Conservation (phyloP, 495 filamentous ascomycete genomes). For the Trichoderma asperelloides region DNA sequence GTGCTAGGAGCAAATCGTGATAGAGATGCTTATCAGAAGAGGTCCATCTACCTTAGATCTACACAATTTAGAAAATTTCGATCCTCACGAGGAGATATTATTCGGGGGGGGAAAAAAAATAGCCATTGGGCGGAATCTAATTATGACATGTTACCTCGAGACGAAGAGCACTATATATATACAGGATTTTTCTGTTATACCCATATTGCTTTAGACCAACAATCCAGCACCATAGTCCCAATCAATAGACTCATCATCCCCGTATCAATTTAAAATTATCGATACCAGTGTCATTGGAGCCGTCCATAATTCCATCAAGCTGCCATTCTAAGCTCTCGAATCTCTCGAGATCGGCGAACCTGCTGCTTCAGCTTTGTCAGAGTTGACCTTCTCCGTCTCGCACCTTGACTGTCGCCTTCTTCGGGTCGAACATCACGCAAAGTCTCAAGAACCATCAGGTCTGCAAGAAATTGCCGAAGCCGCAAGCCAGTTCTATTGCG, state of each 20-base stretch:
- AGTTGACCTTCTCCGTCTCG: background rate
- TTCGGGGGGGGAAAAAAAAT: too few relatives aligned
- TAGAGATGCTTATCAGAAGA: too few relatives aligned
- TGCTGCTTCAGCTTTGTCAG: constrained; percentile 1
- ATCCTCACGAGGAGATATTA: too few relatives aligned
- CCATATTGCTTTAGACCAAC: too few relatives aligned
- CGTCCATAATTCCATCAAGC: background rate
- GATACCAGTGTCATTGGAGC: too few relatives aligned
- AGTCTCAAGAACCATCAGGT: constrained; percentile 36
- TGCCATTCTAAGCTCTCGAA: background rate
- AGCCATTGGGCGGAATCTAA: background rate
- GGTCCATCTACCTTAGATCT: too few relatives aligned
- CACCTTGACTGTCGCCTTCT: background rate
- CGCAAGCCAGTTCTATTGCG: constrained; percentile 34
- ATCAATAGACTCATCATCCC: background rate
- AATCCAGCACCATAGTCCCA: background rate
- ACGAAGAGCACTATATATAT: background rate
- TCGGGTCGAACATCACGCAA: constrained; percentile 15
- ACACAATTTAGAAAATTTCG: too few relatives aligned
- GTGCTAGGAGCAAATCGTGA: too few relatives aligned
- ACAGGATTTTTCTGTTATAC: too few relatives aligned
- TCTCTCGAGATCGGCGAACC: background rate
- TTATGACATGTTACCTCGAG: background rate
- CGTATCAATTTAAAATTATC: background rate
- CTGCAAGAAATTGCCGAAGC: constrained; percentile 37